These are phyloP conservation scores for Niveomyces coronatus DNA, from an alignment of 2,329 filamentous ascomycete species.

Conservation along the genomic window DNA sequence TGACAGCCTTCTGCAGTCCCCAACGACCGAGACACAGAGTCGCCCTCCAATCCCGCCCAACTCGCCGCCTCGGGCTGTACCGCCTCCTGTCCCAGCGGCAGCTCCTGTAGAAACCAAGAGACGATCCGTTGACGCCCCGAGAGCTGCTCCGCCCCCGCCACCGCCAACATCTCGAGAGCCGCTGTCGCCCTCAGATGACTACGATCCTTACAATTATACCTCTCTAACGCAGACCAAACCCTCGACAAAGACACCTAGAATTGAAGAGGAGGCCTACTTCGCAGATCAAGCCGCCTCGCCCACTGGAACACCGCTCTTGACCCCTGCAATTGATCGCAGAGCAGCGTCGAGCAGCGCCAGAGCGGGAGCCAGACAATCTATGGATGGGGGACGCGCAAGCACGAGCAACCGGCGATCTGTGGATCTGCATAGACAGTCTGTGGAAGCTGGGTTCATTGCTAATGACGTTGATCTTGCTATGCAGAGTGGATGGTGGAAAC, in stretches of 20 bases:
- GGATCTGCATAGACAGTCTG: constrained; percentile 63
- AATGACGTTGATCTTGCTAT: constrained; percentile 72
- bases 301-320: no score
- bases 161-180: constrained; percentile 32
- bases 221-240: constrained; percentile 24
- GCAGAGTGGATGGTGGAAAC: constrained; percentile 77
- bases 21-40: constrained; percentile 33
- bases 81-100: constrained; percentile 56
- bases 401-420: constrained; percentile 50
- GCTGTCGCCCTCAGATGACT: constrained; percentile 53
- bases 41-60: constrained; percentile 43
- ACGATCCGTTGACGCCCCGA: constrained; percentile 60
- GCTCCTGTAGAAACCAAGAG: constrained; percentile 44
- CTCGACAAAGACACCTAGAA: constrained; percentile 25
- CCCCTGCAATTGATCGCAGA: constrained; percentile 34
- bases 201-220: constrained; percentile 55
- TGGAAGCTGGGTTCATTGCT: constrained; percentile 77
- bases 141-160: constrained; percentile 57
- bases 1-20: constrained; percentile 53
- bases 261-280: constrained; percentile 38
- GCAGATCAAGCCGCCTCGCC: constrained; percentile 36
- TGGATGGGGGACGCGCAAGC: constrained; percentile 27
- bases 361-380: constrained; percentile 20
- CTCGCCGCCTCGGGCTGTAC: constrained; percentile 46
- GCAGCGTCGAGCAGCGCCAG: constrained; percentile 27